Evolutionary conservation across 768 basidiomycete species (phyloP).

Genomic region (Rhodosporidiobolus odoratus): DNA sequence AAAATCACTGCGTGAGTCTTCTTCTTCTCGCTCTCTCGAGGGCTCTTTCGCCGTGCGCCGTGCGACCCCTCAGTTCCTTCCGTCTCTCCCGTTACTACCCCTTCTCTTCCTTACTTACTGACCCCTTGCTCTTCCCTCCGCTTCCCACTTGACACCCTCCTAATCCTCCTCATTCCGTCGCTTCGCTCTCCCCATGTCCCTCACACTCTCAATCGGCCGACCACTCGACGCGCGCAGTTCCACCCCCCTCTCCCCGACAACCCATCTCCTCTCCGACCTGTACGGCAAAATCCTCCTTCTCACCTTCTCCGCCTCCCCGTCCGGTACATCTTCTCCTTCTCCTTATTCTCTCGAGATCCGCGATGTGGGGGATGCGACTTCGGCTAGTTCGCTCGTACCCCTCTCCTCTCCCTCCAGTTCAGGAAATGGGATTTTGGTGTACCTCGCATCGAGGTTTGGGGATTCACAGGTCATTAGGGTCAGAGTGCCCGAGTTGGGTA

Average conservation of each 20-base stretch:
- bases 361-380: constrained; percentile 71
- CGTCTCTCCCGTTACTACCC: not conserved
- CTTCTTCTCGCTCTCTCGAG: no score
- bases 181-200: no score
- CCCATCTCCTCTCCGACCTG: constrained; percentile 37
- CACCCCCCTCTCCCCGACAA: not conserved
- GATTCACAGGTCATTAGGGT: constrained; percentile 77
- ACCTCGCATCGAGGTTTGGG: constrained; percentile 73
- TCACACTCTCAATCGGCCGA: no score
- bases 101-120: not conserved
- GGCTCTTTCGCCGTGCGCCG: no score
- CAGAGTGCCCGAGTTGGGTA: constrained; percentile 52
- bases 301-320: not conserved
- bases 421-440: constrained; percentile 54
- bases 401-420: constrained; percentile 67
- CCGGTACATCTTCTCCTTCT: no score
- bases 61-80: no score
- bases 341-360: constrained; percentile 46
- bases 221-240: not conserved
- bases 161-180: no score
- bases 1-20: constrained; percentile 32
- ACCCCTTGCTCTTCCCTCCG: no score
- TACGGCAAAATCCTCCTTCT: constrained; percentile 32
- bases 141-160: not conserved
- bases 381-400: constrained; percentile 66